A percentile compares a stretch with the other conserved stretches of the same genome.
Conservation (phyloP, 257 asterid species). For the Fraxinus anomala region DNA sequence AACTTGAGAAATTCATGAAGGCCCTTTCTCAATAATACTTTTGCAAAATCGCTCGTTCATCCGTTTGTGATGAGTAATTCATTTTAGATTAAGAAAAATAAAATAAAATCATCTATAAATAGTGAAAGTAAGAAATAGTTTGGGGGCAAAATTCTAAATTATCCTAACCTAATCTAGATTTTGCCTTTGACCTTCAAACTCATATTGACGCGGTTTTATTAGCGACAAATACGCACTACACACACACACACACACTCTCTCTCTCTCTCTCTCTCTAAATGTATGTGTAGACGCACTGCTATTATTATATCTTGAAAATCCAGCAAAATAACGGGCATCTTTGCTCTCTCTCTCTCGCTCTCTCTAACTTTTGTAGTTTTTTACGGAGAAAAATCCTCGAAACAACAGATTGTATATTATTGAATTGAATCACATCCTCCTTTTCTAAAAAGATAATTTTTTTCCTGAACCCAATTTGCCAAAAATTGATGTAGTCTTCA, state of each 20-base stretch:
- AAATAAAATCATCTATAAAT: not conserved
- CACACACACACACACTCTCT: no score
- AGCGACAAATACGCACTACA: conserved; percentile 13
- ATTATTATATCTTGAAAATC: conserved; percentile 21
- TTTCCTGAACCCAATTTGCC: conserved; percentile 25
- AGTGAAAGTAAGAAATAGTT: not conserved
- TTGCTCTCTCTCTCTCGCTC: conserved; percentile 8
- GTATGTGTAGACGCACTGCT: not conserved
- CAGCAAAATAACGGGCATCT: conserved; percentile 36
- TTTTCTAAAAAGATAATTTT: conserved; percentile 3
- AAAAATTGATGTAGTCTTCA: conserved; percentile 30
- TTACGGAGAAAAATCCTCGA: conserved; percentile 10
- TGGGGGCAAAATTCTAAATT: not conserved
- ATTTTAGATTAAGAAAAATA: not conserved
- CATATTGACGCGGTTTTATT: conserved; percentile 11
- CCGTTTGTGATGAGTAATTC: not conserved
- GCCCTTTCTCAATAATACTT: not conserved
- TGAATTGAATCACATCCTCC: not conserved
- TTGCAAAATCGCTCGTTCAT: not conserved
- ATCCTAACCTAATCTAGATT: conserved; percentile 9
- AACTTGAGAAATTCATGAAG: no score
- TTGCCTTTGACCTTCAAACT: not conserved
- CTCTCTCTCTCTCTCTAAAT: not conserved
- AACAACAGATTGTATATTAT: not conserved
- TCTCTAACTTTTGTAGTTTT: not conserved